These are phyloP conservation scores for Diaporthe vexans DNA, from an alignment of 2,329 filamentous ascomycete genomes.

Conservation along the genomic window DNA sequence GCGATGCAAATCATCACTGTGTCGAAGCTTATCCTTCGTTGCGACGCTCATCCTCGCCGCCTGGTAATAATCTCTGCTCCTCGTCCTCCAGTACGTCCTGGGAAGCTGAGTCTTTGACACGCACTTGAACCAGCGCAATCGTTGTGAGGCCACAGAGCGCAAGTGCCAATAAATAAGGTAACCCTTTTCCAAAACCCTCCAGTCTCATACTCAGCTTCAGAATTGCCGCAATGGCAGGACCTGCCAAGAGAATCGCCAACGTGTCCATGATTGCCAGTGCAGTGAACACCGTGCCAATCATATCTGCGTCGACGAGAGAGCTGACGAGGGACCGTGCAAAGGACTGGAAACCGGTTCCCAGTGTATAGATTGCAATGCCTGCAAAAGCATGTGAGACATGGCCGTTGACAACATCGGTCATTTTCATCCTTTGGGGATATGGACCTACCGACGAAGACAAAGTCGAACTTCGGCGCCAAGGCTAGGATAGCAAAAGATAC, in stretches of 20 bases:
- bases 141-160: background rate
- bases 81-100: background rate
- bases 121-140: background rate
- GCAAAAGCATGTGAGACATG: background rate
- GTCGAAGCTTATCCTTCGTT: background rate
- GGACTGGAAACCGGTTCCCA: constrained; percentile 1
- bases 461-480: background rate
- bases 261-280: constrained; percentile 18
- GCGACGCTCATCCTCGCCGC: background rate
- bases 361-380: background rate
- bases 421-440: background rate
- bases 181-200: background rate
- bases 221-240: background rate
- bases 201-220: constrained; percentile 9
- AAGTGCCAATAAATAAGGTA: background rate
- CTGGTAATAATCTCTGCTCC: background rate
- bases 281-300: constrained; percentile 16
- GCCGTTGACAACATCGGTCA: background rate
- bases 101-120: background rate
- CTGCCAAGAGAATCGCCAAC: constrained; percentile 2
- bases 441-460: constrained; percentile 7
- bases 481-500: background rate
- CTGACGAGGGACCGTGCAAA: constrained; percentile 6
- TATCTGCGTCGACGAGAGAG: constrained; percentile 9
- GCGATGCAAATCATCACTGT: background rate